Evolutionary conservation across 1,284 basidiomycete species (phyloP).

Genomic region (Schizophyllum amplum): DNA sequence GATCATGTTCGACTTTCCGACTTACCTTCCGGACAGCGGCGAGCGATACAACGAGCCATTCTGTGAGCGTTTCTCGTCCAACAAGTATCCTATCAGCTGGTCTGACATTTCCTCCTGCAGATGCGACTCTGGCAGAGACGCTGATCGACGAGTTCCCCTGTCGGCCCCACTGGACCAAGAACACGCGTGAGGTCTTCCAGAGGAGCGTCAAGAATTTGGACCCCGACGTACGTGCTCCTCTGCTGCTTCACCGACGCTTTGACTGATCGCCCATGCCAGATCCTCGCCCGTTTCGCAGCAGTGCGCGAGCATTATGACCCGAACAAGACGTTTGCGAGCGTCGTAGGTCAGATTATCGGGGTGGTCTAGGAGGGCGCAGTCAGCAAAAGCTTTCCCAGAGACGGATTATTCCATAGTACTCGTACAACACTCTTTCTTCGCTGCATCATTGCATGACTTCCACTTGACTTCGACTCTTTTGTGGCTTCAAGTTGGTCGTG

Average conservation of each 20-base stretch:
- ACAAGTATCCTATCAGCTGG: neutral
- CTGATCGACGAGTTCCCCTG: slow-evolving; percentile 29
- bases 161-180: slow-evolving; percentile 29
- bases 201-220: slow-evolving; percentile 25
- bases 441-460: neutral
- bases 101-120: slow-evolving; percentile 14
- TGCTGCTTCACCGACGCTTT: neutral
- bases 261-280: slow-evolving; percentile 13
- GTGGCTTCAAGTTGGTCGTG: neutral
- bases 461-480: neutral
- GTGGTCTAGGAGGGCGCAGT: slow-evolving; percentile 14
- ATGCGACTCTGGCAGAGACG: slow-evolving; percentile 20
- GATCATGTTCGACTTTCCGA: slow-evolving; percentile 30
- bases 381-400: neutral
- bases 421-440: no score
- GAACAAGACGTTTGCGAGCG: slow-evolving; percentile 24
- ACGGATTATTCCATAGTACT: no score
- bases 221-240: slow-evolving; percentile 18
- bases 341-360: slow-evolving; percentile 27
- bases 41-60: slow-evolving; percentile 27
- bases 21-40: slow-evolving; percentile 24
- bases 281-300: slow-evolving; percentile 21
- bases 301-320: slow-evolving; percentile 26
- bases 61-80: slow-evolving; percentile 10
- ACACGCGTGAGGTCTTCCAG: slow-evolving; percentile 21